Conservation (phyloP, 352 stramenopile genomes). For the Pythium monospermum region DNA sequence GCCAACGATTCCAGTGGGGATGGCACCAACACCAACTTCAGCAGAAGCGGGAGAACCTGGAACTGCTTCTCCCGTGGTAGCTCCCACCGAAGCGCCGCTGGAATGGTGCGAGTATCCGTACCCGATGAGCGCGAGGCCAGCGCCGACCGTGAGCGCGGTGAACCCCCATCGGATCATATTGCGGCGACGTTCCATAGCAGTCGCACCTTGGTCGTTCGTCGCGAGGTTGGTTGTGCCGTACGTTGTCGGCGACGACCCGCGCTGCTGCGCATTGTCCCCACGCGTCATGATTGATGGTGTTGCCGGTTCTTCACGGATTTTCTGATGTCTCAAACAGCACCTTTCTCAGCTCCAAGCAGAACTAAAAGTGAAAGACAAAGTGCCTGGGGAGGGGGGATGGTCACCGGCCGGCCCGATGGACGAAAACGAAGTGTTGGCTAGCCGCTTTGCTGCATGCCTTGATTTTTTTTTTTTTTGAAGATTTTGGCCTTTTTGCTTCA, state of each 20-base stretch:
- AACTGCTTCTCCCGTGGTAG: background rate
- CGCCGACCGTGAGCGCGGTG: constrained; percentile 25
- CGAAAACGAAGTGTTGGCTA: background rate
- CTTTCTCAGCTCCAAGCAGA: too few species aligned
- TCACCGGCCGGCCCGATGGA: too few species aligned
- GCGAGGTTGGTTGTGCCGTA: constrained; percentile 37
- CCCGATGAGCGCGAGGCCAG: constrained; percentile 23
- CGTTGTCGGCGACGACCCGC: constrained; percentile 19
- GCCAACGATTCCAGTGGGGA: background rate
- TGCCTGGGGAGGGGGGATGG: too few species aligned
- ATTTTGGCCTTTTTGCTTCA: too few species aligned
- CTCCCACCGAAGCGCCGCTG: background rate
- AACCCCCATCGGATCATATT: constrained; percentile 21
- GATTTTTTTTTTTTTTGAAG: too few species aligned
- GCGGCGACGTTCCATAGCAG: constrained; percentile 21
- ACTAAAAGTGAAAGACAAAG: background rate
- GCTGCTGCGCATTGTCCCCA: constrained; percentile 7
- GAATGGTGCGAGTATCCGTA: constrained; percentile 10
- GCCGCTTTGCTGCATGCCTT: background rate
- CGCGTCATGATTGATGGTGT: constrained; percentile 5
- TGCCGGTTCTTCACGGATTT: background rate
- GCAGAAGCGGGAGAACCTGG: too few species aligned
- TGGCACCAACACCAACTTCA: background rate
- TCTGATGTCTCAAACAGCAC: too few species aligned
- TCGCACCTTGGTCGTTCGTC: constrained; percentile 16